Evolutionary conservation across 2,329 filamentous ascomycete genomes (phyloP).

Genomic region (Magnaporthiopsis rhizophila): DNA sequence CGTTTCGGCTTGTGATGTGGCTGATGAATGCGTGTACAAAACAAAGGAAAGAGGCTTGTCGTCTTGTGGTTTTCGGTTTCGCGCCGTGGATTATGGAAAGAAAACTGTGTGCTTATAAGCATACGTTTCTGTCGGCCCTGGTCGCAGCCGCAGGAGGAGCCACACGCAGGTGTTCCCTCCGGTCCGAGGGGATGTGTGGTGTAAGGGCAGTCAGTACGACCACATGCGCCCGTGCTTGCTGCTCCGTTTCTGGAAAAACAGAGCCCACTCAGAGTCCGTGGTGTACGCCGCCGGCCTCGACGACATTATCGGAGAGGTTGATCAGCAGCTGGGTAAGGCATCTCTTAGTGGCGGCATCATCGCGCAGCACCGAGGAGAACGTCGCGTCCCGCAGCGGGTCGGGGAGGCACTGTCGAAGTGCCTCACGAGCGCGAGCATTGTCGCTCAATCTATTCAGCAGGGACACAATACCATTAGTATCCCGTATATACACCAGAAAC

Average conservation of each 20-base stretch:
- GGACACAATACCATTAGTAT: too few relatives aligned
- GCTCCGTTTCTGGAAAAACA: neutral
- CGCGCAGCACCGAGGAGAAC: conserved; percentile 90
- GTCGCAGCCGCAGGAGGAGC: neutral
- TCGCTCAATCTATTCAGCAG: conserved; percentile 67
- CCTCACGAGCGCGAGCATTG: conserved; percentile 91
- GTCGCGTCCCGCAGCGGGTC: conserved; percentile 98
- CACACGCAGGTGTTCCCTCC: neutral
- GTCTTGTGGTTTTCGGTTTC: neutral
- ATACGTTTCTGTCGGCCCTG: neutral
- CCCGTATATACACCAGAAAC: neutral
- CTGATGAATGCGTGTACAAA: neutral
- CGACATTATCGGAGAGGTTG: conserved; percentile 87
- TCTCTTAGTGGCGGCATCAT: conserved; percentile 94
- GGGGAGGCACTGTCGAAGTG: conserved; percentile 88
- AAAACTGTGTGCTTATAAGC: neutral
- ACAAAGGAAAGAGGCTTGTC: neutral
- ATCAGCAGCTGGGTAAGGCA: conserved; percentile 96
- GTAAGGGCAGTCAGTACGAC: neutral
- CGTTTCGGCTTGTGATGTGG: neutral
- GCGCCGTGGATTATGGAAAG: neutral
- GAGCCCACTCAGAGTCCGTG: conserved; percentile 7
- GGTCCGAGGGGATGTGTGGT: neutral
- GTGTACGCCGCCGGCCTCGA: conserved; percentile 30
- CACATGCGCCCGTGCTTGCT: neutral